Evolutionary conservation across 164 flowering plant genomes (phyloP), one percentile per base, ranked within the genome.

Genomic region (Pachysandra terminalis): DNA sequence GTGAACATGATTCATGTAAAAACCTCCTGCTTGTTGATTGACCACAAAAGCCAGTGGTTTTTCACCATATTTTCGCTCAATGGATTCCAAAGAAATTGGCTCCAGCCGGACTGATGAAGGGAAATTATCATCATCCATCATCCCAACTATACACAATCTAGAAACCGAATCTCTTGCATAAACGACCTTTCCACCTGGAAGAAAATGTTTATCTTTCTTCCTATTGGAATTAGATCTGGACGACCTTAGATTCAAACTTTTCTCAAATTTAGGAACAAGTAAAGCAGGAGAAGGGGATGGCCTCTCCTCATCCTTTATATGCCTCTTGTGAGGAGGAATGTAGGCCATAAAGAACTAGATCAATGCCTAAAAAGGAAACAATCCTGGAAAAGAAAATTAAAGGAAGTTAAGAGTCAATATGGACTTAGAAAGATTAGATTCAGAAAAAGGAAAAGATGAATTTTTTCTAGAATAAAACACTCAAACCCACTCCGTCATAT

Each of bases 281-380:
- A 13, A 21, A 21, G 71, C 71, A 3, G 84, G 83, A 49, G 64
- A 45, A 2, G 80, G 82, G 1, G 68, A 48, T 4, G 76, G 65
- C 54, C 65, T 66, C 48, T 49, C 69, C 1, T 45, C 41, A 27
- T 58, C 77, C 26, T 72, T 69, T 6, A 64, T 61, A 48, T 76
- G 68, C 45, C 89, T 74, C 79, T 76, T 85, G 61, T 82, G 89
- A 22, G 87, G 87, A 66, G 89, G 89, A 19, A 85, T 63, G 69
- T 85, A 83, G 32, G 87, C 83, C 87, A 85, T 82, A 45, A 1
- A 27, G 40, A 13, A 58, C 3, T 15, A 26, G 32, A 14, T 3
- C 28, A 58, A 58, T 32, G 21, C n/a, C 48, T 6, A 61, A 61
- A 23, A 5, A 25, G 7, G 62, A 16, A 23, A 59, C 16, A 59